Base-by-base conservation (phyloP, 2,329 filamentous ascomycete species). In the Nemania diffusa region DNA sequence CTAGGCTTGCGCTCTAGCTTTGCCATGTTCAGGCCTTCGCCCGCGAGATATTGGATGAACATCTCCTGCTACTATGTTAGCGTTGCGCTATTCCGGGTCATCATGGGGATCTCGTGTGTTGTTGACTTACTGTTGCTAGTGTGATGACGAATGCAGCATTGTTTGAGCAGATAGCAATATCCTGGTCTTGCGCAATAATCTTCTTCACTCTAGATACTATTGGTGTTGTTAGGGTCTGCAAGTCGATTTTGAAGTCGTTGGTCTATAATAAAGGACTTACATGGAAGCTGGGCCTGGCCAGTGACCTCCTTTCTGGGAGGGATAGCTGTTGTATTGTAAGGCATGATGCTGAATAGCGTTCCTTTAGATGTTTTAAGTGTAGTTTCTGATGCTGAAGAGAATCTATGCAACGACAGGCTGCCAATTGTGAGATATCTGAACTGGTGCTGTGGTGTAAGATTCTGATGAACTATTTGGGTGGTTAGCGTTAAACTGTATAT, bases 131-230 rank as follows among this genome's bases (percentile, higher is more conserved):
- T 3, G 96, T 94, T 24, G 96, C 96, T 67, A 97, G 86, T 1
- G 95, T 94, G 75, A 98, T 97, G 64, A 95, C 90, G 79, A 98
- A 98, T 22, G 94, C 92, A 61, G 95, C 95, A 76, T 97, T 97
- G 79, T 94, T 97, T 53, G 94, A 97, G 79, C 93, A 97, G 77
- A 92, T 88, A 69, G 84, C 85, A 69, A 97, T 92, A 69, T 97
- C 95, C 50, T 92, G 89, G 79, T 99, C 96, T 65, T 93, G 87
- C 56, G 89, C 87, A 68, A 99, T 93, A 78, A 99, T 97, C 82
- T 97, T 97, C 82, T 97, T 97, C 66, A 99, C 93, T 75, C 96
- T 89, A 20, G 96, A 92, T 63, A 98, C 96, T 98, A 70, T 22
- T 37, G 5, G 7, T 5, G 11, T 46, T 48, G 34, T 59, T 32